Evolutionary conservation across 805 yeast genomes (phyloP).

Genomic region (Nakazawaea ambrosiae): DNA sequence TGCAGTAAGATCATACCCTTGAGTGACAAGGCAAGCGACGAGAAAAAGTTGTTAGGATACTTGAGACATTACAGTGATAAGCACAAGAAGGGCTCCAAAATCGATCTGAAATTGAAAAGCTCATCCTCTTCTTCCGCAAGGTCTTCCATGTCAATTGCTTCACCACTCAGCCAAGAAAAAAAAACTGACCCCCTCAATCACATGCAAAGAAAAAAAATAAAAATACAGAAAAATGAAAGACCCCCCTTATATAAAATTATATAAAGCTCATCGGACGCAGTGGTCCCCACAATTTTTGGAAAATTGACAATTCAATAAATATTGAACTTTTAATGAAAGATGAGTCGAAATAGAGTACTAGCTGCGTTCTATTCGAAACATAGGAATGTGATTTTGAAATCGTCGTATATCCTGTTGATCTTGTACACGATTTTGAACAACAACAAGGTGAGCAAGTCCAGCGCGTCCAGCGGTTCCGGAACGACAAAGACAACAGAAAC

Average conservation of each 20-base stretch:
- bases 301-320: no score
- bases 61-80: conserved; percentile 22
- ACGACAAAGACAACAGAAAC: conserved; percentile 1
- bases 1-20: conserved; percentile 16
- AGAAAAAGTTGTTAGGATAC: conserved; percentile 20
- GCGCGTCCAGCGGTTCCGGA: not conserved
- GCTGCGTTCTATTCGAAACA: conserved; percentile 5
- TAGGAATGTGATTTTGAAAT: conserved; percentile 7
- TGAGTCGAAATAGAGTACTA: no score
- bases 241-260: no score
- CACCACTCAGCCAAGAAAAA: no score
- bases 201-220: no score
- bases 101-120: conserved; percentile 11
- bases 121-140: no score
- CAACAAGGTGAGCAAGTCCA: not conserved
- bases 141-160: no score
- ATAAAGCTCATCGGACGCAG: no score
- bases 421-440: conserved; percentile 7
- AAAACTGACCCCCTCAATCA: no score
- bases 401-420: conserved; percentile 8
- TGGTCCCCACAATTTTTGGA: no score
- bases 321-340: no score
- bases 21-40: conserved; percentile 15
- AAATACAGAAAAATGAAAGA: no score
- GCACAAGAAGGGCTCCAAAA: conserved; percentile 16